Base-by-base conservation (phyloP, 352 stramenopile genomes). In the Globisporangium iwayamae region DNA sequence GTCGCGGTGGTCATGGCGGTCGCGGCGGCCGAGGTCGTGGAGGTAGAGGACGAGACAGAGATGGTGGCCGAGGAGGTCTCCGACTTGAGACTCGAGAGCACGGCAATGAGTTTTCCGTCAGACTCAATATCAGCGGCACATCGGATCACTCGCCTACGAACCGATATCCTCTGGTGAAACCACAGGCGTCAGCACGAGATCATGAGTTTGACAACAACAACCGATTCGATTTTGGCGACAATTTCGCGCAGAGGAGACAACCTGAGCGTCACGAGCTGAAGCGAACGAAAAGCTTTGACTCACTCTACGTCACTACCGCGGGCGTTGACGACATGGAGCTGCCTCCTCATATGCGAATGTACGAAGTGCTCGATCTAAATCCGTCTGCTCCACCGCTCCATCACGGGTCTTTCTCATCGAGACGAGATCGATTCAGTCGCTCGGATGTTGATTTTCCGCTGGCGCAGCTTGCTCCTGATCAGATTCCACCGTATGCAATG, bases 261-360 rank as follows among this genome's bases (percentile, higher is more conserved):
- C 6, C 36, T 6, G 46, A 28, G 11, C 46, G 47, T 9, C 52
- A 61, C 14, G 56, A 34, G 18, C 52, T 74, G 20, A 76, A 75
- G 45, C 75, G 79, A 2, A 73, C 67, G 20, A 81, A 86, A 36
- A 88, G 79, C 56, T 88, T 88, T 30, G 77, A 84, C 48, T 79
- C 74, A 8, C 60, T 79, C 2, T 71, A 71, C n/a, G 59, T 60
- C 52, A n/a, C 1, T 7, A 63, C 72, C 20, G 52, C 8, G 6
- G 56, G 62, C 10, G 63, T 75, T 34, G 53, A 62, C 1, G 47
- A 76, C 63, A 51, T 73, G 36, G 79, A 79, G 30, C 67, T 76
- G 20, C 62, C 69, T 10, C 72, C 70, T 8, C 79, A 87, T 58
- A 79, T 70, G 55, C 72, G 62, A 13, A 72, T 86, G 51, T 83